phyloP scores from a whole-genome alignment of 306 rosid species.

The Quercus robur region DNA sequence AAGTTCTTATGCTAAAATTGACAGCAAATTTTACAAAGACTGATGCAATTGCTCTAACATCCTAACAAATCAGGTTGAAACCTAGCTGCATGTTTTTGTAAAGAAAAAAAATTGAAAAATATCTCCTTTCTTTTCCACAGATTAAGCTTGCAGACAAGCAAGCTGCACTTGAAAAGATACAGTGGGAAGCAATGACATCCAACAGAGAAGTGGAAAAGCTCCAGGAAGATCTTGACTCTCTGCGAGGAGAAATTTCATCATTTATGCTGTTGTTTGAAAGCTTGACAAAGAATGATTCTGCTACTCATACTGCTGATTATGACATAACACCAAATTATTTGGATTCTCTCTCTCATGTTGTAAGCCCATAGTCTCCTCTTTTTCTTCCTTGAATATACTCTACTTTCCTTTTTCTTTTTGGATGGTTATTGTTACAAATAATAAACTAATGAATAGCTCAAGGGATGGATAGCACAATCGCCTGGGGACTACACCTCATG shows the following conservation, averaged over 20 bases:
- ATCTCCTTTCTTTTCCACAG: constrained; percentile 30
- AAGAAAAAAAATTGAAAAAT: background rate
- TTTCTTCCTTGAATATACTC: background rate
- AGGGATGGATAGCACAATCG: too few relatives aligned
- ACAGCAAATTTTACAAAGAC: too few relatives aligned
- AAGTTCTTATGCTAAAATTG: too few relatives aligned
- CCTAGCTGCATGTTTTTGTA: background rate
- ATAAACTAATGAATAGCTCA: background rate
- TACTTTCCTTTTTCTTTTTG: background rate
- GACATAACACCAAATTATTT: constrained; percentile 19
- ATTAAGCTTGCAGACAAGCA: constrained; percentile 96
- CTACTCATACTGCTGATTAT: constrained; percentile 25
- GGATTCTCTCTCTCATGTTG: constrained; percentile 34
- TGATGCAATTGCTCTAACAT: too few relatives aligned
- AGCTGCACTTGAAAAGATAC: constrained; percentile 84
- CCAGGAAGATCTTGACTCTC: constrained; percentile 36
- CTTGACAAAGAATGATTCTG: constrained; percentile 47
- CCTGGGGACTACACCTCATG: too few relatives aligned
- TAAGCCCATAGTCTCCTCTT: constrained; percentile 20
- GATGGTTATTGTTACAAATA: background rate
- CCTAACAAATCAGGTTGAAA: background rate
- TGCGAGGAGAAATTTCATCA: constrained; percentile 43
- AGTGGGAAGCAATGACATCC: constrained; percentile 83
- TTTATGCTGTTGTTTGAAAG: constrained; percentile 58
- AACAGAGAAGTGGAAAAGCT: constrained; percentile 50